Evolutionary conservation across 345 rosid species (phyloP).

Genomic region (Erodium maritimum): DNA sequence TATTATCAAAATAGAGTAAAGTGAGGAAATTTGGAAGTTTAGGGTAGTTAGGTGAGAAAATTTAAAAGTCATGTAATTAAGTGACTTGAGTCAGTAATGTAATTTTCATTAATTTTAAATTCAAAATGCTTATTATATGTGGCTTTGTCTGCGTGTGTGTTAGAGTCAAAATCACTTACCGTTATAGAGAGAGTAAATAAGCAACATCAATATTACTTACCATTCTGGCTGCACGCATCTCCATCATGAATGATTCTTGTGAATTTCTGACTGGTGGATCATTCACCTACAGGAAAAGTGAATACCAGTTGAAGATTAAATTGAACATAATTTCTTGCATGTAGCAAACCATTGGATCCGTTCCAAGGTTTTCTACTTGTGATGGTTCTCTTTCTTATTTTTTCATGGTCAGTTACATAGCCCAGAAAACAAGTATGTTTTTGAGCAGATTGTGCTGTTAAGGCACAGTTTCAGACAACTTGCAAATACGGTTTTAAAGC

Average conservation of each 20-base stretch:
- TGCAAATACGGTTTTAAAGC: neutral
- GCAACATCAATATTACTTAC: constrained; percentile 12
- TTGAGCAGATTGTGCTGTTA: neutral
- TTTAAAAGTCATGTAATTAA: no score
- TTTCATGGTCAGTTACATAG: neutral
- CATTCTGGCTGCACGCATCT: constrained; percentile 92
- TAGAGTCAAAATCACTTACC: no score
- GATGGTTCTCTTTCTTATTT: neutral
- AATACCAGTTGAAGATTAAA: constrained; percentile 1
- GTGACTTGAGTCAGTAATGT: no score
- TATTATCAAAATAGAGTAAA: no score
- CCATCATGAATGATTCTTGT: constrained; percentile 90
- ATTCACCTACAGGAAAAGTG: constrained; percentile 38
- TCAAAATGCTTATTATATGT: no score
- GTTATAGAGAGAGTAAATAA: no score
- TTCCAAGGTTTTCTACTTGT: neutral
- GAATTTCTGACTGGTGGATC: constrained; percentile 71
- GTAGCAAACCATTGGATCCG: neutral
- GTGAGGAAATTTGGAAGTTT: no score
- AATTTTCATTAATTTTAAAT: no score
- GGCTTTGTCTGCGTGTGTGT: no score
- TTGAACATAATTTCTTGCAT: neutral
- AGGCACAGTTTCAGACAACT: neutral
- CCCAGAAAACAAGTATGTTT: neutral
- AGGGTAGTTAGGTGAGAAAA: no score